Evolutionary conservation across 805 yeast species (phyloP).

Genomic region (Jamesozyma rosinii): DNA sequence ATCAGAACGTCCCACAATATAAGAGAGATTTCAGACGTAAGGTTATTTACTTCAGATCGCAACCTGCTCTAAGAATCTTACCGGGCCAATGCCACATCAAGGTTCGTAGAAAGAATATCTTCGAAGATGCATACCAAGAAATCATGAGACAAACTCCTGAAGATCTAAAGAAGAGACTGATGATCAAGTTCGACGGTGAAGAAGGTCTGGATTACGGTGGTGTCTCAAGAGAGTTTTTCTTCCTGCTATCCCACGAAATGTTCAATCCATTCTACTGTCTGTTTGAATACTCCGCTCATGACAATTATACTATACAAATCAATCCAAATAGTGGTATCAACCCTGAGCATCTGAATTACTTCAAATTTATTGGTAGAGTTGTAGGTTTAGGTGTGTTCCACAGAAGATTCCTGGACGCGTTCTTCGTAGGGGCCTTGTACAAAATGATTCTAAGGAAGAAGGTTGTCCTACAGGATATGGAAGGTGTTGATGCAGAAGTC

Average conservation of each 20-base stretch:
- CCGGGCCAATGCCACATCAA: slow-evolving; percentile 99
- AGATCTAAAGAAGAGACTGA: slow-evolving; percentile 90
- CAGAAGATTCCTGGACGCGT: slow-evolving; percentile 93
- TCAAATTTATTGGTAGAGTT: slow-evolving; percentile 96
- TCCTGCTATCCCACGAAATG: slow-evolving; percentile 94
- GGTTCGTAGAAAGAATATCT: slow-evolving; percentile 91
- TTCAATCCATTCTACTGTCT: slow-evolving; percentile 96
- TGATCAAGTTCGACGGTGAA: slow-evolving; percentile 98
- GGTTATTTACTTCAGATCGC: slow-evolving; percentile 94
- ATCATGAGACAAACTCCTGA: slow-evolving; percentile 98
- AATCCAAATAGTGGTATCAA: slow-evolving; percentile 95
- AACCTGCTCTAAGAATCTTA: slow-evolving; percentile 90
- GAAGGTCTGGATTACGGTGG: slow-evolving; percentile 99
- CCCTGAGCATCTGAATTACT: slow-evolving; percentile 95
- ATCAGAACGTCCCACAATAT: slow-evolving; percentile 97
- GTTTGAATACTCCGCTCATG: slow-evolving; percentile 95
- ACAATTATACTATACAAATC: slow-evolving; percentile 93
- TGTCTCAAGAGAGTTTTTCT: slow-evolving; percentile 95
- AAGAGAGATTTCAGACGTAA: slow-evolving; percentile 98
- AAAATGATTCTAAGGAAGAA: slow-evolving; percentile 95
- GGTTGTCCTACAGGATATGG: slow-evolving; percentile 94
- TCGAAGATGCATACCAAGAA: slow-evolving; percentile 97
- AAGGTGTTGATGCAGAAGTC: slow-evolving; percentile 96
- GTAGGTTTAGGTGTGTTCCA: slow-evolving; percentile 98
- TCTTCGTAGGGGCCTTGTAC: slow-evolving; percentile 95